Evolutionary conservation across 2,329 filamentous ascomycete species (phyloP), one percentile per base, ranked within the genome.

Genomic region (Fusarium nematophilum): DNA sequence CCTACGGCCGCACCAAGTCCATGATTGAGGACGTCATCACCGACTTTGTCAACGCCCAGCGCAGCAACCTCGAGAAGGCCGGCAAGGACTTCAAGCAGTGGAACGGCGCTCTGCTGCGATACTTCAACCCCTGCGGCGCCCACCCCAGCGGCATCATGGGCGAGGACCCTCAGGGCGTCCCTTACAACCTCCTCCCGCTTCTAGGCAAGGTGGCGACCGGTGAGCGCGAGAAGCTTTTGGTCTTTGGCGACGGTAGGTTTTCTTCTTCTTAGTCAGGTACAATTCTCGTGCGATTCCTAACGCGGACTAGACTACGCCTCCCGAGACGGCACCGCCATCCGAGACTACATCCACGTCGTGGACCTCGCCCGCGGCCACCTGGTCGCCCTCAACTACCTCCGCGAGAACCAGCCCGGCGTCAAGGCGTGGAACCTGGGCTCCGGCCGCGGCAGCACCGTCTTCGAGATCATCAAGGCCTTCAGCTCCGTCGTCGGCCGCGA

Each of bases 111-210:
- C 82, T 98, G 65, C 84, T 99, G 70, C 88, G 95, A 70, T 99
- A 99, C 82, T 99, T 99, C 83, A 99, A 99, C 84, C 95, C 95
- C 25, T 92, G 91, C 53, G 95, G 95, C 70, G 90, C 93, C 52
- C 95, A 99, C 78, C 95, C 96, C 40, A 94, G 87, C 70, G 96
- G 95, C 53, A 88, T 99, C 76, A 97, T 99, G 93, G 95, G 95
- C 68, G 95, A 99, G 81, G 95, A 99, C 77, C 95, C 95, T 38
- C 90, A 96, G 75, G 95, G 95, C 56, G 87, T 97, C 17, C 95
- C 95, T 1, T 98, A 92, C 84, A 99, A 99, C 81, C 84, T 99
- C 62, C 87, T 99, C 36, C 95, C 95, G 14, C 83, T 99, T 57
- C 86, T 99, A 18, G 95, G 94, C 51, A 93, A 98, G 81, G 95